Base-by-base conservation (phyloP, 768 basidiomycete genomes). In the Rubroboletus pulcherrimus region DNA sequence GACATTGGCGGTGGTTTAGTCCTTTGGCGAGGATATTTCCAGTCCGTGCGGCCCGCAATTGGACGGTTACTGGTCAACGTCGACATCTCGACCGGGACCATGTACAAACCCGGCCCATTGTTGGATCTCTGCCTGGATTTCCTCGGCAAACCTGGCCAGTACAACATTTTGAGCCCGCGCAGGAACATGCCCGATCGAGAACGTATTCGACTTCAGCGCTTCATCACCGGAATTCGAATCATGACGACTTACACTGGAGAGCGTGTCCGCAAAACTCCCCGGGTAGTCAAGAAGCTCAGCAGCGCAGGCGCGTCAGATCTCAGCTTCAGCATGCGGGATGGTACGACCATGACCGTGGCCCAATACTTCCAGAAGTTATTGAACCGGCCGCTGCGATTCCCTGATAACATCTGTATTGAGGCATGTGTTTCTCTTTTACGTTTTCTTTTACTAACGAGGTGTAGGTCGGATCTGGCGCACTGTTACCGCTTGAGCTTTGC, bases 21-120 rank as follows among this genome's bases (percentile, higher is more conserved):
- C 14, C 76, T 90, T 0, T 89, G 88, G 88, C 78, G 89, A 4
- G 90, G 90, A 0, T 90, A 87, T 53, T 91, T 92, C 71, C 90
- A 91, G 65, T 87, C 86, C 0, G 78, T 90, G 12, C 78, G 90
- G 21, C 89, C 89, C 4, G 81, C 80, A 0, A 77, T 84, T 17
- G 83, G 83, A 0, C 73, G 74, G 0, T 79, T 92, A 62, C 68
- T 90, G 29, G 74, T 91, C 60, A 92, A 91, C 55, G 78, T 92
- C 59, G 90, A 92, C 57, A 87, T 90, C 45, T 82, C 85, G 0
- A 88, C 89, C 0, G 89, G 85, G 0, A 79, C 84, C 29, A 88
- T 92, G 85, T 91, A 85, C 66, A 82, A 81, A 61, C 71, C 79
- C 0, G 90, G 91, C 0, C 65, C 75, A 0, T 74, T 92, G 2